phyloP scores from a whole-genome alignment of 768 basidiomycete genomes.

The Sporobolomyces pararoseus region DNA sequence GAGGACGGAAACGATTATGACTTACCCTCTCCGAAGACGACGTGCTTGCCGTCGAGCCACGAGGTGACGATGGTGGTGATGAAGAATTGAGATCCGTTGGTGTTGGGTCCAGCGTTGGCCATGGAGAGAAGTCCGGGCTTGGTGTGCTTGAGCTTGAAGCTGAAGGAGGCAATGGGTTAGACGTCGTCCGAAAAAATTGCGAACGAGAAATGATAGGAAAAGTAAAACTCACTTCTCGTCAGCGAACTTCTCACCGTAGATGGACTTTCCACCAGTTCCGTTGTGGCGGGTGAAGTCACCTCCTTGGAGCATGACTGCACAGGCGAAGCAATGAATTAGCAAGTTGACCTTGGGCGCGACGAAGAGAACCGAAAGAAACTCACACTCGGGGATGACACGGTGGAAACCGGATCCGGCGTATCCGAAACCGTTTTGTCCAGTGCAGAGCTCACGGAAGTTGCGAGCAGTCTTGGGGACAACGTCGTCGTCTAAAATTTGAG shows the following conservation, averaged over 20 bases:
- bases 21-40: slow-evolving; percentile 49
- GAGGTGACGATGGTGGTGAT: slow-evolving; percentile 61
- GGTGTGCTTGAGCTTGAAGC: slow-evolving; percentile 90
- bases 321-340: slow-evolving; percentile 44
- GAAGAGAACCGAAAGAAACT: not conserved
- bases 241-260: slow-evolving; percentile 82
- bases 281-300: slow-evolving; percentile 81
- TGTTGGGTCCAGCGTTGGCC: slow-evolving; percentile 89
- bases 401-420: slow-evolving; percentile 54
- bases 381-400: slow-evolving; percentile 49
- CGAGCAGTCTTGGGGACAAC: slow-evolving; percentile 81
- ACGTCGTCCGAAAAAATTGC: not conserved
- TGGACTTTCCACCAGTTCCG: slow-evolving; percentile 57
- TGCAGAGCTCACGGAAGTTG: slow-evolving; percentile 86
- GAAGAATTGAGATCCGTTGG: slow-evolving; percentile 76
- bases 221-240: slow-evolving; percentile 62
- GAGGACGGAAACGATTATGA: not conserved
- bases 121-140: slow-evolving; percentile 88
- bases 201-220: not conserved
- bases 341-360: no score
- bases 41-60: slow-evolving; percentile 47
- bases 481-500: slow-evolving; percentile 56
- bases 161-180: slow-evolving; percentile 45
- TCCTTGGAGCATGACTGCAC: slow-evolving; percentile 59
- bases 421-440: slow-evolving; percentile 68